phyloP scores from a whole-genome alignment of 805 yeast species.

The Kregervanrija delftensis region DNA sequence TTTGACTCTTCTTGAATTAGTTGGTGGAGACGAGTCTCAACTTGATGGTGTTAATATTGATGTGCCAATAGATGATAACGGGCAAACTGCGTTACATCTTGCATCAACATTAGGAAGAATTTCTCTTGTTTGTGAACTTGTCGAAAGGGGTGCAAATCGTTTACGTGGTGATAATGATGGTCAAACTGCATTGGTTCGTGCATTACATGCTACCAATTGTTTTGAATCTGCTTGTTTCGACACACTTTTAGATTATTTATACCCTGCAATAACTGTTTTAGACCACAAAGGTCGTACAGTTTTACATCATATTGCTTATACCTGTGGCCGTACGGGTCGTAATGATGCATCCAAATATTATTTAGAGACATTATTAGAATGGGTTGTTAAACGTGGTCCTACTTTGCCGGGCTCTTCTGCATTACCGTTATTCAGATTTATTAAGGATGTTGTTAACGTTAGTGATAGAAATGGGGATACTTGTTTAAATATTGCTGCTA shows the following conservation, averaged over 20 bases:
- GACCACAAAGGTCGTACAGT: constrained; percentile 75
- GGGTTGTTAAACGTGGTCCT: constrained; percentile 59
- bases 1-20: constrained; percentile 19
- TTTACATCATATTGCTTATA: constrained; percentile 77
- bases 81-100: constrained; percentile 94
- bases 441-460: constrained; percentile 72
- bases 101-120: constrained; percentile 85
- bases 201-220: constrained; percentile 77
- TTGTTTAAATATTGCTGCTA: constrained; percentile 85
- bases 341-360: constrained; percentile 69
- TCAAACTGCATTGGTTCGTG: constrained; percentile 79
- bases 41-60: constrained; percentile 50
- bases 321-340: constrained; percentile 72
- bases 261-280: constrained; percentile 61
- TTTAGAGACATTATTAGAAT: constrained; percentile 63
- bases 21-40: constrained; percentile 22
- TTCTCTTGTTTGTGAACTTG: constrained; percentile 59
- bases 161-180: constrained; percentile 74
- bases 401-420: constrained; percentile 36
- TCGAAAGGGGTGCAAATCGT: constrained; percentile 61
- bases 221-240: constrained; percentile 74
- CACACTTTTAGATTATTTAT: constrained; percentile 60
- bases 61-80: constrained; percentile 86
- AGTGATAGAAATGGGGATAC: constrained; percentile 94
- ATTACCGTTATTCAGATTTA: constrained; percentile 48